Evolutionary conservation across 768 basidiomycete species (phyloP).

Genomic region (Tylopilus sp.): DNA sequence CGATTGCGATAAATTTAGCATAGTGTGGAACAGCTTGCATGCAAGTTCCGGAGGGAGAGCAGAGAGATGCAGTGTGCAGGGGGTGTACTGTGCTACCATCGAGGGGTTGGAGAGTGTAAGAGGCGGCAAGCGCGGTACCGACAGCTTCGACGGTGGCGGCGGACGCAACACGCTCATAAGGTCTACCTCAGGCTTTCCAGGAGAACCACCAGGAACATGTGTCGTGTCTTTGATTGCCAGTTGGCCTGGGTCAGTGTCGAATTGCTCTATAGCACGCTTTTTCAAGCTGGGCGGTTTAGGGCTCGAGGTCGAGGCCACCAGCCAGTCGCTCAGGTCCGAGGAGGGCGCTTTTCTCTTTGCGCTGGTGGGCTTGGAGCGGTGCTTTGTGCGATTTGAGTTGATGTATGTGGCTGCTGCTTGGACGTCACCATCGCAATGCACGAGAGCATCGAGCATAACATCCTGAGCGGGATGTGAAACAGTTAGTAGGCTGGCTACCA

Average conservation of each 20-base stretch:
- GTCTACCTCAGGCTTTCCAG: slow-evolving; percentile 37
- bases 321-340: slow-evolving; percentile 52
- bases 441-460: slow-evolving; percentile 55
- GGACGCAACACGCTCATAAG: slow-evolving; percentile 57
- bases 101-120: slow-evolving; percentile 58
- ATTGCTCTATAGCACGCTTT: slow-evolving; percentile 9
- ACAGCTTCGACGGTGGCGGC: slow-evolving; percentile 39
- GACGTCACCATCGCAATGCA: slow-evolving; percentile 54
- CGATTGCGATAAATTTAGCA: slow-evolving; percentile 55
- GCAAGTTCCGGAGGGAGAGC: slow-evolving; percentile 74
- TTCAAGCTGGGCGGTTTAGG: slow-evolving; percentile 20
- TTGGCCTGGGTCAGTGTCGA: neutral
- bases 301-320: slow-evolving; percentile 29
- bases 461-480: slow-evolving; percentile 33
- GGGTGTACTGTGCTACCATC: slow-evolving; percentile 65
- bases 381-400: slow-evolving; percentile 20
- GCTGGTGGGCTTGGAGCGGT: slow-evolving; percentile 11
- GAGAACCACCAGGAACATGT: slow-evolving; percentile 10
- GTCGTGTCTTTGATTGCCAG: slow-evolving; percentile 18
- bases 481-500: slow-evolving; percentile 59
- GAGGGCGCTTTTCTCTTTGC: slow-evolving; percentile 49
- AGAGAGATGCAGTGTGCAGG: slow-evolving; percentile 70
- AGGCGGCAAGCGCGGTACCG: slow-evolving; percentile 45
- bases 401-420: slow-evolving; percentile 45
- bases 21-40: slow-evolving; percentile 67